Conservation (phyloP, 192 early-diverging fungal genomes). For the Coemansia sp. region DNA sequence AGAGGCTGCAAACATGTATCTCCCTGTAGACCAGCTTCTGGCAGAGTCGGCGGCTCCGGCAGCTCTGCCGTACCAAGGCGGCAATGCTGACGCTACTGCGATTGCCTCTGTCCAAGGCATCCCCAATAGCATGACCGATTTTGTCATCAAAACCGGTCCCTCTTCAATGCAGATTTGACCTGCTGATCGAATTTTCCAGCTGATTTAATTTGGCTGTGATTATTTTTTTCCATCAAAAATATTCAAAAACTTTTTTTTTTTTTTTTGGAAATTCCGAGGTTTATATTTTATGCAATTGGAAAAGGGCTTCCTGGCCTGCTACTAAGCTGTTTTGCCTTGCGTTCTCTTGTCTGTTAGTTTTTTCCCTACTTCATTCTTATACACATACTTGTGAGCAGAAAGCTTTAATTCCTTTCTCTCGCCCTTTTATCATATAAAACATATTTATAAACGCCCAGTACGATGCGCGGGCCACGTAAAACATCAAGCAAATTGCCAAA, state of each 20-base stretch:
- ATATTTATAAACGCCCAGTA: neutral
- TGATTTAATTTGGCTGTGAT: constrained; percentile 1
- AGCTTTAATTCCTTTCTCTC: neutral
- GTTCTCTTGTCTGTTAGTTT: neutral
- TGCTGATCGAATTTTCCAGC: neutral
- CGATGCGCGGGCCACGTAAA: constrained; percentile 24
- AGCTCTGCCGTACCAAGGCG: neutral
- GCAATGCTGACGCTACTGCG: constrained; percentile 1
- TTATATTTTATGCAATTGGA: no score
- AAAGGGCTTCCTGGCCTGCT: no score
- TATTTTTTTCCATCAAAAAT: neutral
- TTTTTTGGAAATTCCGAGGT: neutral
- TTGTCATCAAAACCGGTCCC: constrained; percentile 17
- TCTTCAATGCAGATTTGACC: constrained; percentile 8
- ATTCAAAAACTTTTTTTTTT: neutral
- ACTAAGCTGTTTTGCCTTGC: no score
- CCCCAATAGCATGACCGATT: constrained; percentile 23
- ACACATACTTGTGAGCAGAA: constrained; percentile 4
- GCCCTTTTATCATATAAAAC: neutral
- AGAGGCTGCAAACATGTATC: constrained; percentile 39
- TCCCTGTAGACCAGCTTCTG: constrained; percentile 37
- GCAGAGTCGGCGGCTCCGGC: constrained; percentile 21
- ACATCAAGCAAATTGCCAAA: constrained; percentile 14
- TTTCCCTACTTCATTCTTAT: neutral
- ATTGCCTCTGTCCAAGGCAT: constrained; percentile 19